Evolutionary conservation across 2,329 filamentous ascomycete species (phyloP), one percentile per base, ranked within the genome.

Genomic region (Phaeosphaeriaceae sp.): DNA sequence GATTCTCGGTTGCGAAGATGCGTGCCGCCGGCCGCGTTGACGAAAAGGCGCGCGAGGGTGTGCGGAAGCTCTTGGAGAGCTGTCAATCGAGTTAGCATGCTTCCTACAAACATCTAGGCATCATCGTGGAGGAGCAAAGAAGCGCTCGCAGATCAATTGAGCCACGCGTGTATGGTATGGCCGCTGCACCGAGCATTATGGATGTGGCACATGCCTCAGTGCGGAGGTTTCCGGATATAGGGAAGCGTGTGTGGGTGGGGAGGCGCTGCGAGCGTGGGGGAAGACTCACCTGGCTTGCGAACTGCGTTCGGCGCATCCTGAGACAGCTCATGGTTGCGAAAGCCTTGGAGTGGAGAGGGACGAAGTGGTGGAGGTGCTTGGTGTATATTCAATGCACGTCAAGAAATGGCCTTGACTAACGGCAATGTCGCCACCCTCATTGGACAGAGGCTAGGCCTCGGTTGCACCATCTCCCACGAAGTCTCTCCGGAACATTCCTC

Each of bases 1-100:
- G 85, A 68, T 92, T 91, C 70, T 89, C 87, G 80, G 90, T 94
- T 72, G 91, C 89, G 78, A 96, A 91, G 78, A 98, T 91, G 79
- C 90, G 89, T 75, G 92, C 91, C 72, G 88, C 90, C 68, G 91
- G 88, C 74, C 89, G 88, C 64, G 94, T 94, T 63, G 91, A 92
- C 62, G 94, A 96, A 82, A 99, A 98, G 60, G 88, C 84, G 81
- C 93, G 87, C 74, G 85, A 84, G 75, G 91, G 87, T 72, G 83
- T 84, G 79, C 85, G 86, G 70, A 88, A 79, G 69, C 83, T 80
- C 74, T 85, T 85, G 66, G 87, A 85, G 76, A 91, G 85, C 89
- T 92, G 68, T 59, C 63, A 56, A 51, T 19, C 46, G 51, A 47
- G 60, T 76, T 64, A 76, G 72, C 74, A 61, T 74, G 72, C 75